Conservation (phyloP, 2,329 filamentous ascomycete species). For the Reticulascus tulasneorum region DNA sequence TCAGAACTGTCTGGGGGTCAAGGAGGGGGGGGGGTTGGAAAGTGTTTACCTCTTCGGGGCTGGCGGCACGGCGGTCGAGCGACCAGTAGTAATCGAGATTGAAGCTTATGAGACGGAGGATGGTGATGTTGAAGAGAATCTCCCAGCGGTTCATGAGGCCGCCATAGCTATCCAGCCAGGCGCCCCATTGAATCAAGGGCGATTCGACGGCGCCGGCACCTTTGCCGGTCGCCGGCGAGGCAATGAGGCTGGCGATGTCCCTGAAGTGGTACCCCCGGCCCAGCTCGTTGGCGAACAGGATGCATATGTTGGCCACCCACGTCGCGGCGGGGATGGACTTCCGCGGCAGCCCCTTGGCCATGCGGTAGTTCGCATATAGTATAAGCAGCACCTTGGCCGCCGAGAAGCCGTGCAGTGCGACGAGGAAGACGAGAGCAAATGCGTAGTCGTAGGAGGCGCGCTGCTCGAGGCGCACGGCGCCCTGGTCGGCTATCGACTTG, state of each 20-base stretch:
- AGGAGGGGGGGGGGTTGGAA: not conserved
- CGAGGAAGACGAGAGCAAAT: constrained; percentile 77
- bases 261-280: constrained; percentile 71
- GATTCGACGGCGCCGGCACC: constrained; percentile 33
- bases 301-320: constrained; percentile 85
- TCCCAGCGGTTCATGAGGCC: constrained; percentile 92
- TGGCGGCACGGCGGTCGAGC: constrained; percentile 57
- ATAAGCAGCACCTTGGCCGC: constrained; percentile 78
- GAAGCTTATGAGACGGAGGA: constrained; percentile 90
- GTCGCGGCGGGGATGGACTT: constrained; percentile 69
- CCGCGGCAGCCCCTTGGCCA: constrained; percentile 70
- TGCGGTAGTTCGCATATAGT: constrained; percentile 73
- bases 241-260: constrained; percentile 53
- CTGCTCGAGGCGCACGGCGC: constrained; percentile 58
- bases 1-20: constrained; percentile 45
- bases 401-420: constrained; percentile 80
- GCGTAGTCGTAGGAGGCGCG: constrained; percentile 76
- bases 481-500: constrained; percentile 34
- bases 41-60: constrained; percentile 71
- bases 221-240: constrained; percentile 24
- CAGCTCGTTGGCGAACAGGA: constrained; percentile 87
- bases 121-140: constrained; percentile 94
- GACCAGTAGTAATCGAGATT: constrained; percentile 98
- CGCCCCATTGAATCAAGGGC: constrained; percentile 56
- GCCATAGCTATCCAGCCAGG: constrained; percentile 71